A percentile compares a stretch with the other conserved stretches of the same genome.
phyloP scores from a whole-genome alignment of 495 filamentous ascomycete genomes.

The Penicilliopsis zonata region DNA sequence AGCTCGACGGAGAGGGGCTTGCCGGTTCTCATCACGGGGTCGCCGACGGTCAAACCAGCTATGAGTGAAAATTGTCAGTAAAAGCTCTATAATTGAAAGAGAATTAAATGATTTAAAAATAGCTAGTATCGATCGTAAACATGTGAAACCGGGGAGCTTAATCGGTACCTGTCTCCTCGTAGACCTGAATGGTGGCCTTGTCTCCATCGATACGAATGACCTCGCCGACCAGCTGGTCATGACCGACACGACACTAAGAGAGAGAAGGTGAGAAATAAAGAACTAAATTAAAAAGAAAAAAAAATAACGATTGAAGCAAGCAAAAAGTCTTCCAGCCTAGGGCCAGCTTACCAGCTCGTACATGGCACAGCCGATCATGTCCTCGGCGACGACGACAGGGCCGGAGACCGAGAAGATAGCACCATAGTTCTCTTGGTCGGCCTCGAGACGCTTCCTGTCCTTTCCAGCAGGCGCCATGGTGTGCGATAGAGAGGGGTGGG shows the following conservation, averaged over 20 bases:
- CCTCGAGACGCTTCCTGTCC: conserved; percentile 26
- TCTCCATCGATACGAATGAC: conserved; percentile 96
- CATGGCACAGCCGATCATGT: conserved; percentile 99
- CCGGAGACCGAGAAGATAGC: conserved; percentile 44
- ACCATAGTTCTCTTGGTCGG: conserved; percentile 44
- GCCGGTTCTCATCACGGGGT: conserved; percentile 79
- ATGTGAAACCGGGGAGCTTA: no score
- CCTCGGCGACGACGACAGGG: conserved; percentile 91
- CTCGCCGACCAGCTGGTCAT: conserved; percentile 84
- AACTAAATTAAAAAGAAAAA: conserved; percentile 3
- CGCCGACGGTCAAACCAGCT: conserved; percentile 94
- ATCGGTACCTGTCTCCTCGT: conserved; percentile 85
- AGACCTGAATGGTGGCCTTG: conserved; percentile 95
- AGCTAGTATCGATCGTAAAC: no score
- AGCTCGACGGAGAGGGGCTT: conserved; percentile 97
- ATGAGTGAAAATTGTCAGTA: conserved; percentile 1
- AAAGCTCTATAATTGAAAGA: no score
- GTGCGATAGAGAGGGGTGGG: conserved; percentile 25
- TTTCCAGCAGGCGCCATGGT: conserved; percentile 53
- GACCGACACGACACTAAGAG: conserved; percentile 66
- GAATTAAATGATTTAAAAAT: no score
- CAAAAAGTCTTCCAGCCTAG: neutral
- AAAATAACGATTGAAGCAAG: neutral
- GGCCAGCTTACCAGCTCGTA: conserved; percentile 73
- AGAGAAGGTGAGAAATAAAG: conserved; percentile 1